Base-by-base conservation (phyloP, 345 rosid genomes). In the Salix udensis region DNA sequence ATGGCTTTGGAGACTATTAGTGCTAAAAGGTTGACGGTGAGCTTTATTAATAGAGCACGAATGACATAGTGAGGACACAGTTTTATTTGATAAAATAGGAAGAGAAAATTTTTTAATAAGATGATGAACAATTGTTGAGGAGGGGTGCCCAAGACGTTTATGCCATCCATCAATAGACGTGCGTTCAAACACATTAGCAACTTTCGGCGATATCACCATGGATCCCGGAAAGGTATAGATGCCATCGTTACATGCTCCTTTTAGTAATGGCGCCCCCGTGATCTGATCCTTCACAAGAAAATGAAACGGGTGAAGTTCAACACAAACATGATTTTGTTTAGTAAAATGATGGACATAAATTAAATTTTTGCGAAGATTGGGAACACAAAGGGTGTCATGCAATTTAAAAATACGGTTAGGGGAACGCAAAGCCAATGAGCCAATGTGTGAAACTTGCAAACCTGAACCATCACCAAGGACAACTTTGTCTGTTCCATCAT, bases 281-380 rank as follows among this genome's bases (percentile, higher is more conserved):
- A 46, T n/a, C 15, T 70, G 39, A 28, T 70, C 73, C 61, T 70
- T 48, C 2, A 70, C 39, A 50, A 70, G 2, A 70, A 46, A 70
- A 16, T 26, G 4, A 15, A 19, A 1, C 0, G 70, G 70, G 24
- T 40, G 37, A 67, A 67, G 37, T 36, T 36, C 46, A 48, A 70
- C 16, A 11, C 48, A 48, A 6, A 19, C 15, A 16, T 19, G 13
- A 50, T 70, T 70, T 40, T 70, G 24, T 0, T 7, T 14, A 2
- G 40, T 48, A 3, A 70, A 70, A 1, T 70, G 28, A 13, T 70
- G 61, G 16, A 70, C 61, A 1, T 2, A 70, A 12, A 70, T 21
- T 24, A 70, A 28, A 16, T 46, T 24, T 5, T 70, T 70, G 6
- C 1, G 3, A 46, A 28, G 13, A 2, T 2, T 6, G 0, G 61